Percentiles rank a stretch among this genome's conserved stretches.
Evolutionary conservation across 2,329 filamentous ascomycete genomes (phyloP).

Genomic region (Colletotrichum siamense): DNA sequence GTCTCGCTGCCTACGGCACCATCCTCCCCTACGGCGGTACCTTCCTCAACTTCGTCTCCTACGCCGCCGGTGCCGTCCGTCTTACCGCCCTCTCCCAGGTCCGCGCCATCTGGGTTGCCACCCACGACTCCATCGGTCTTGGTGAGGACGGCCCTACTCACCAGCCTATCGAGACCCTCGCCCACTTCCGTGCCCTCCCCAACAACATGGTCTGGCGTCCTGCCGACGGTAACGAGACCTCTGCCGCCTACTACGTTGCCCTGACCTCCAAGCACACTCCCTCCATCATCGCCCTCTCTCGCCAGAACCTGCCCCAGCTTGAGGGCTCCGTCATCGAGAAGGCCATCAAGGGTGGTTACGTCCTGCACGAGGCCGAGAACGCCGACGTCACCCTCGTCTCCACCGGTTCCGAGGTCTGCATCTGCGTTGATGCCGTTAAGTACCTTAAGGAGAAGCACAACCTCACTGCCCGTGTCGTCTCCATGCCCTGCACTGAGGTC

Average conservation of each 20-base stretch:
- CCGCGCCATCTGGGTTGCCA: conserved; percentile 93
- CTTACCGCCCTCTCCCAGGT: conserved; percentile 90
- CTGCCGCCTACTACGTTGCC: conserved; percentile 95
- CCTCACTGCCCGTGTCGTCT: conserved; percentile 89
- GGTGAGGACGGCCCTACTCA: conserved; percentile 98
- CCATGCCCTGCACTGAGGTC: conserved; percentile 95
- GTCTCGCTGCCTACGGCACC: conserved; percentile 93
- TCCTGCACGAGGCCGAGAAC: conserved; percentile 81
- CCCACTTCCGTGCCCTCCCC: conserved; percentile 97
- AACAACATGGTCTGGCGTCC: conserved; percentile 99
- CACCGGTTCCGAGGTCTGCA: conserved; percentile 94
- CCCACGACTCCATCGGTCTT: conserved; percentile 98
- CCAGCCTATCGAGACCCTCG: conserved; percentile 97
- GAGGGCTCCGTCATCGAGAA: conserved; percentile 91
- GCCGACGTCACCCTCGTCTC: conserved; percentile 90
- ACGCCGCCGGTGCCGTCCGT: conserved; percentile 93
- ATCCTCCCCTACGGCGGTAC: conserved; percentile 93
- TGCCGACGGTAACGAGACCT: conserved; percentile 97
- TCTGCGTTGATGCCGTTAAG: conserved; percentile 93
- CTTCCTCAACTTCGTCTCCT: conserved; percentile 99
- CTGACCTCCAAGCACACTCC: conserved; percentile 90
- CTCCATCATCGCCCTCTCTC: conserved; percentile 91
- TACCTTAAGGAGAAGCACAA: conserved; percentile 87
- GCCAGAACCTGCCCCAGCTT: conserved; percentile 97
- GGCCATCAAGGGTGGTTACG: conserved; percentile 94